A percentile compares a stretch with the other conserved stretches of the same genome.
Conservation (phyloP, 2,329 filamentous ascomycete species). For the Nemania serpens region DNA sequence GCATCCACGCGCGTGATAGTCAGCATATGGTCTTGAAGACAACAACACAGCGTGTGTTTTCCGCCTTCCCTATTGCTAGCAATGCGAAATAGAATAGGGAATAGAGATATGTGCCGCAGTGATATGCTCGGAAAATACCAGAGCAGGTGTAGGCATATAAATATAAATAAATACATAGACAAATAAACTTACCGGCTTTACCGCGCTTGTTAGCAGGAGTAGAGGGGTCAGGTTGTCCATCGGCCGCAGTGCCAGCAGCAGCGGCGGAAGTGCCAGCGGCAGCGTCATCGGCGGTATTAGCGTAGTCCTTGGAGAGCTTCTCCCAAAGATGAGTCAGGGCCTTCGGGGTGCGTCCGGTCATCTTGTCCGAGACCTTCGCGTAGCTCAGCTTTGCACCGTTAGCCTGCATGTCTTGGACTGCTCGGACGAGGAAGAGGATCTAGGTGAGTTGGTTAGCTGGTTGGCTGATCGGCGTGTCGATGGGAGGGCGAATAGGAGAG, state of each 20-base stretch:
- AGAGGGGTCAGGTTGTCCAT: no score
- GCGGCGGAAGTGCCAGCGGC: no score
- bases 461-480: neutral
- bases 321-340: neutral
- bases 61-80: no score
- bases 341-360: slow-evolving; percentile 12
- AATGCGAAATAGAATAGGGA: no score
- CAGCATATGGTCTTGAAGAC: neutral
- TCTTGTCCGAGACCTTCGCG: neutral
- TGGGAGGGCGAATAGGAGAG: no score
- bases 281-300: no score
- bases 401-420: neutral
- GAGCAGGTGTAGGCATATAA: no score
- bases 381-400: neutral
- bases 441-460: slow-evolving; percentile 1
- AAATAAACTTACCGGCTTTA: slow-evolving; percentile 3
- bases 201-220: no score
- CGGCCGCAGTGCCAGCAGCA: no score
- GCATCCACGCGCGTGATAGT: neutral
- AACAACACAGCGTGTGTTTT: neutral
- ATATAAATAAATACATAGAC: no score
- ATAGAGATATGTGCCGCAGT: no score
- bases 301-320: slow-evolving; percentile 7
- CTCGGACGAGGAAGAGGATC: slow-evolving; percentile 1
- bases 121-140: no score